Conservation (phyloP, 1,284 basidiomycete species). For the Apiotrichum porosum region DNA sequence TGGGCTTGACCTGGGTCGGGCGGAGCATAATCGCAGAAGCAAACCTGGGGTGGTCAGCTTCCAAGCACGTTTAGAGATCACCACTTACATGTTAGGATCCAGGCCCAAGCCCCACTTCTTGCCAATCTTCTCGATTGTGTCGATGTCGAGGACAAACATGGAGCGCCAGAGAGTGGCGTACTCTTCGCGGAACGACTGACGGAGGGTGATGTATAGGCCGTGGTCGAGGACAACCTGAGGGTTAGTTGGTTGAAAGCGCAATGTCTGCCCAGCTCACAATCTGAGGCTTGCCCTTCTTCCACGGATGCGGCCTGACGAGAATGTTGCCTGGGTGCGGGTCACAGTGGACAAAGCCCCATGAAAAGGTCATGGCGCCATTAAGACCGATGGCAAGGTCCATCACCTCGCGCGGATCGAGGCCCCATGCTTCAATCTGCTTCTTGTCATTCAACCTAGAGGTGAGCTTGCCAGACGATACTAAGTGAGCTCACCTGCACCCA, state of each 20-base stretch:
- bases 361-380: conserved; percentile 81
- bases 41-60: conserved; percentile 30
- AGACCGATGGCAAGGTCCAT: conserved; percentile 54
- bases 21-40: conserved; percentile 47
- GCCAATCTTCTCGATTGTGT: conserved; percentile 60
- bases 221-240: conserved; percentile 67
- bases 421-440: conserved; percentile 45
- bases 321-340: conserved; percentile 70
- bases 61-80: conserved; percentile 48
- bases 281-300: conserved; percentile 59
- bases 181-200: conserved; percentile 62
- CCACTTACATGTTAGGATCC: conserved; percentile 67
- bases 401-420: conserved; percentile 52
- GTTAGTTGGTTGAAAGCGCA: background rate
- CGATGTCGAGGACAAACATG: conserved; percentile 66
- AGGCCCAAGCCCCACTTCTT: conserved; percentile 69
- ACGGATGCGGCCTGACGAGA: conserved; percentile 69
- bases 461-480: background rate
- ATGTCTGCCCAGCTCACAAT: conserved; percentile 54
- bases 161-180: conserved; percentile 76
- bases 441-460: conserved; percentile 61
- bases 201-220: conserved; percentile 70
- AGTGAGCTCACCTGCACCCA: conserved; percentile 50
- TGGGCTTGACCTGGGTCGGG: conserved; percentile 36
- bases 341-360: conserved; percentile 76